phyloP scores from a whole-genome alignment of 2,329 filamentous ascomycete genomes.

The Ambrosiella beaveri region DNA sequence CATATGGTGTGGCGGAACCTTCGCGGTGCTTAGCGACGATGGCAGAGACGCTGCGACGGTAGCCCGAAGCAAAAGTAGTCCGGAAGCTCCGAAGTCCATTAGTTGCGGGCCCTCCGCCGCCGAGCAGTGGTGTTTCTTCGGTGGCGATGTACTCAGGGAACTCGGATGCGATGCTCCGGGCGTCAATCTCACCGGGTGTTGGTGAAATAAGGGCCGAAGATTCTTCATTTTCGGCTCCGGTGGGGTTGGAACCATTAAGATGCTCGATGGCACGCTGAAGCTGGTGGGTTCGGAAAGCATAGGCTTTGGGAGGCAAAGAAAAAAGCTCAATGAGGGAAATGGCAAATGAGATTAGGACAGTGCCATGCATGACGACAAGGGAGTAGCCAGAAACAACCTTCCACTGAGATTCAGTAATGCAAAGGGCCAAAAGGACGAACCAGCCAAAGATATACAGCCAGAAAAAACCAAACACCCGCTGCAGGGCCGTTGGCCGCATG shows the following conservation, averaged over 20 bases:
- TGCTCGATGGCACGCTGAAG: constrained; percentile 18
- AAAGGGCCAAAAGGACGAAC: constrained; percentile 51
- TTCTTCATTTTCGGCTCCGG: constrained; percentile 7
- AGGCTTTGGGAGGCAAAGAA: constrained; percentile 55
- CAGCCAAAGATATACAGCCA: constrained; percentile 73
- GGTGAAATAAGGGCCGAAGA: constrained; percentile 16
- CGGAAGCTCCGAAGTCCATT: constrained; percentile 18
- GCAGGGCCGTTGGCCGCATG: constrained; percentile 68
- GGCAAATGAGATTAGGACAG: constrained; percentile 54
- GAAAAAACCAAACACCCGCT: constrained; percentile 61
- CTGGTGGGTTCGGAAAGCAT: constrained; percentile 40
- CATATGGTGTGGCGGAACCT: constrained; percentile 30
- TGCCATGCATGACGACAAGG: constrained; percentile 61
- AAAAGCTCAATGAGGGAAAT: constrained; percentile 70
- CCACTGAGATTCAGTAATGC: constrained; percentile 59
- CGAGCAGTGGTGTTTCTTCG: constrained; percentile 35
- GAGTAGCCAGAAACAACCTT: constrained; percentile 63
- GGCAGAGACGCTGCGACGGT: constrained; percentile 30
- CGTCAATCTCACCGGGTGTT: constrained; percentile 17
- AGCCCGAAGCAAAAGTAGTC: constrained; percentile 38
- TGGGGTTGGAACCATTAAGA: background rate
- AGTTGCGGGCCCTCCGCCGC: constrained; percentile 14
- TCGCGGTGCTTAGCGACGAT: constrained; percentile 20
- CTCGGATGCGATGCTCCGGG: constrained; percentile 8
- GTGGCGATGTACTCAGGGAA: constrained; percentile 4